These are phyloP conservation scores for Aspergillus wentii DNA, from an alignment of 495 filamentous ascomycete species.

Conservation along the genomic window DNA sequence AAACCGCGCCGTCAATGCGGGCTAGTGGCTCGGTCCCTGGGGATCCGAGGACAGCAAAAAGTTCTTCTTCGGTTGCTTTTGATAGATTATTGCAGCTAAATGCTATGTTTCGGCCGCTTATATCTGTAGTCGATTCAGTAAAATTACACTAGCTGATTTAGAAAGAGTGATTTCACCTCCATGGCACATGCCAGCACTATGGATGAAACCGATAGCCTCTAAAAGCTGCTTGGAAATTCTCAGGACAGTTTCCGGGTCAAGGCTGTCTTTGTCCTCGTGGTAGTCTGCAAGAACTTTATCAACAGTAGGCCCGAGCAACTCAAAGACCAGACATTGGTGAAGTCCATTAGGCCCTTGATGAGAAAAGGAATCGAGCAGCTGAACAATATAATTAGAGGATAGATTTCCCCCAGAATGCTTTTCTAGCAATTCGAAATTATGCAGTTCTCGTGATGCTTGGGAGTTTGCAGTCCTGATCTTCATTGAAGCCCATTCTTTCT, in stretches of 20 bases:
- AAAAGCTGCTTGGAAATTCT: slow-evolving; percentile 24
- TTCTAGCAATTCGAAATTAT: slow-evolving; percentile 4
- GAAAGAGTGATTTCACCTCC: slow-evolving; percentile 15
- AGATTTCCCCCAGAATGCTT: slow-evolving; percentile 4
- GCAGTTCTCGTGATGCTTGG: slow-evolving; percentile 11
- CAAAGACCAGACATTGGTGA: slow-evolving; percentile 41
- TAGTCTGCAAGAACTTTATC: slow-evolving; percentile 17
- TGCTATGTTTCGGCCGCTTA: slow-evolving; percentile 15
- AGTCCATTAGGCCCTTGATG: slow-evolving; percentile 37
- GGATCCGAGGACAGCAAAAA: slow-evolving; percentile 24
- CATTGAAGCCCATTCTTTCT: slow-evolving; percentile 28
- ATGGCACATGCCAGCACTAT: slow-evolving; percentile 25
- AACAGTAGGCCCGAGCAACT: slow-evolving; percentile 33
- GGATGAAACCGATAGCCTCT: slow-evolving; percentile 22
- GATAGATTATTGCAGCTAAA: slow-evolving; percentile 10
- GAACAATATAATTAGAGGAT: slow-evolving; percentile 20
- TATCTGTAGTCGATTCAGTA: slow-evolving; percentile 11
- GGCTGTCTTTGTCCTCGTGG: slow-evolving; percentile 8
- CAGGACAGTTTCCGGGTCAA: slow-evolving; percentile 17
- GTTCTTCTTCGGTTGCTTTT: slow-evolving; percentile 8
- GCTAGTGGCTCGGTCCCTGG: slow-evolving; percentile 22
- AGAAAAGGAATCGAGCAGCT: slow-evolving; percentile 32
- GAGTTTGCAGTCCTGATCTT: slow-evolving; percentile 30
- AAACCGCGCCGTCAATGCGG: slow-evolving; percentile 21
- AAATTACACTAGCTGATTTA: background rate